phyloP scores from a whole-genome alignment of 148 eudicot species.

The Vaccinium vitisidaea region DNA sequence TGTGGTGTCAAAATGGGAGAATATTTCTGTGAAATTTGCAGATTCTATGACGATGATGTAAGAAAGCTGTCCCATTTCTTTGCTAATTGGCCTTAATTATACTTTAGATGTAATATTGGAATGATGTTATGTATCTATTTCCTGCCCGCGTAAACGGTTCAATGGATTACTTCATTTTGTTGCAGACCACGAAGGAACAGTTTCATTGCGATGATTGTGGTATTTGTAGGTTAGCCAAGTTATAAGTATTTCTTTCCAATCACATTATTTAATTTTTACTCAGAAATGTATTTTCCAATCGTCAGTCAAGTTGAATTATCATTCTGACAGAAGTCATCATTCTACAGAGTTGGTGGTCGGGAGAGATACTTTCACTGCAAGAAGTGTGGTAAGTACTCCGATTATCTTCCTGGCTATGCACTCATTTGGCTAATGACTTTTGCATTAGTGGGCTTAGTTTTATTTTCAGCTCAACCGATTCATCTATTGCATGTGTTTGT shows the following conservation, averaged over 20 bases:
- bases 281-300: not conserved
- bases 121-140: not conserved
- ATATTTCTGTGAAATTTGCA: constrained; percentile 78
- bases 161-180: constrained; percentile 11
- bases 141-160: not conserved
- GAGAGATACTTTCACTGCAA: constrained; percentile 86
- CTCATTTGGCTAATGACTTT: not conserved
- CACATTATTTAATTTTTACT: not conserved
- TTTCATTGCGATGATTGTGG: constrained; percentile 94
- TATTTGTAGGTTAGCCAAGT: constrained; percentile 73
- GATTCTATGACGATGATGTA: constrained; percentile 84
- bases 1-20: constrained; percentile 83
- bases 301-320: constrained; percentile 11
- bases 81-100: not conserved
- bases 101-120: not conserved
- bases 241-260: not conserved
- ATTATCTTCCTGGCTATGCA: constrained; percentile 10
- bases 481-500: not conserved
- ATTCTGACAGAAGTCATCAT: constrained; percentile 13
- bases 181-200: constrained; percentile 67
- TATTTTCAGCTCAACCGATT: not conserved
- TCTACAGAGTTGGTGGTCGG: constrained; percentile 89
- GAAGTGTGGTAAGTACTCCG: constrained; percentile 71
- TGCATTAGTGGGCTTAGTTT: not conserved
- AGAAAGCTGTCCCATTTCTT: constrained; percentile 1